Conservation (phyloP, 2,329 filamentous ascomycete species). For the Penicillium digitatum region DNA sequence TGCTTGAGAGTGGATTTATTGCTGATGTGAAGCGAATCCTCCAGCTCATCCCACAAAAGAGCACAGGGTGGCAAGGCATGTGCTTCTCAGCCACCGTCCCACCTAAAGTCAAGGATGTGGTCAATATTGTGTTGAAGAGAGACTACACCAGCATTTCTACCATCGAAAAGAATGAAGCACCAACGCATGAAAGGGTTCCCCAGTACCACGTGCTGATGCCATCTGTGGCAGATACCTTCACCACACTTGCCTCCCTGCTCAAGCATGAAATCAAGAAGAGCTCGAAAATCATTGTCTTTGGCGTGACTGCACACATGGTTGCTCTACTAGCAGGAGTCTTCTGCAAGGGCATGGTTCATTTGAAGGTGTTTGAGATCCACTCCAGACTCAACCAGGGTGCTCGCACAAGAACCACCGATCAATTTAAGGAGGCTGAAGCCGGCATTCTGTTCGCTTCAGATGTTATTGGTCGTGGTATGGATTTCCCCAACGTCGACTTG, state of each 20-base stretch:
- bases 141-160: slow-evolving; percentile 86
- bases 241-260: slow-evolving; percentile 45
- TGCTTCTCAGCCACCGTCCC: slow-evolving; percentile 92
- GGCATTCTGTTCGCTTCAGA: slow-evolving; percentile 52
- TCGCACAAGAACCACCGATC: slow-evolving; percentile 58
- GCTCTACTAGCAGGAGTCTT: slow-evolving; percentile 59
- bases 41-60: slow-evolving; percentile 50
- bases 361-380: slow-evolving; percentile 62
- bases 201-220: slow-evolving; percentile 48
- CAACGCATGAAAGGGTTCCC: slow-evolving; percentile 60
- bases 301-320: slow-evolving; percentile 66
- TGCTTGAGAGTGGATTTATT: slow-evolving; percentile 44
- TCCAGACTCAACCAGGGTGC: slow-evolving; percentile 65
- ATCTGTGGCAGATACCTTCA: slow-evolving; percentile 44
- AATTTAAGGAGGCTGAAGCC: slow-evolving; percentile 33
- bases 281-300: slow-evolving; percentile 89
- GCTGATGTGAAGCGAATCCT: slow-evolving; percentile 52
- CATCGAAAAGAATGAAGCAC: slow-evolving; percentile 69
- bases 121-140: slow-evolving; percentile 55
- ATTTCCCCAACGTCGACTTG: slow-evolving; percentile 50
- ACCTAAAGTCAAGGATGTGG: slow-evolving; percentile 71
- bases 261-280: slow-evolving; percentile 37
- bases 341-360: slow-evolving; percentile 32
- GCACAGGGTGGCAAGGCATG: slow-evolving; percentile 51
- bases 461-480: slow-evolving; percentile 49